phyloP scores from a whole-genome alignment of 148 eudicot species.

The Diospyros lotus region DNA sequence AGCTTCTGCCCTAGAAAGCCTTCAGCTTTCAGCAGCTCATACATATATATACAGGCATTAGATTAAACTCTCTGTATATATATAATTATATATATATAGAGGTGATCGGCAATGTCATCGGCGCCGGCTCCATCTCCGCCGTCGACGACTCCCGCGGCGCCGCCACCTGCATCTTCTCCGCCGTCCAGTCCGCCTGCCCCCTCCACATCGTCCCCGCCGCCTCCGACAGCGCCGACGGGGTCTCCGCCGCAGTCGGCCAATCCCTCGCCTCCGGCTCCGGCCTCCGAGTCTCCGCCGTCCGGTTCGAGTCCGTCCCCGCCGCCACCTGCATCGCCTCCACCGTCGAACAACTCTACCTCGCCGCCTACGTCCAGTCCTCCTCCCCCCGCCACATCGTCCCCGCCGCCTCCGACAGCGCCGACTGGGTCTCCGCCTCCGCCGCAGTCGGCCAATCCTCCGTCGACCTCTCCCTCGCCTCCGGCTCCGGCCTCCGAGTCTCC shows the following conservation, averaged over 20 bases:
- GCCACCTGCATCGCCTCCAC: constrained; percentile 2
- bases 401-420: constrained; percentile 26
- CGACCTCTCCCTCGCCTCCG: too few relatives aligned
- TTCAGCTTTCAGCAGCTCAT: too few relatives aligned
- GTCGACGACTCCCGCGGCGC: constrained; percentile 25
- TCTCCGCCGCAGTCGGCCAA: too few relatives aligned
- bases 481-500: too few relatives aligned
- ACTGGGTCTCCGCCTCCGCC: constrained; percentile 28
- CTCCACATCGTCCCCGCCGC: too few relatives aligned
- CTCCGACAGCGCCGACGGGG: too few relatives aligned
- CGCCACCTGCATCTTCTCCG: constrained; percentile 26
- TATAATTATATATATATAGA: neutral
- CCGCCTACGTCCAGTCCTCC: constrained; percentile 23
- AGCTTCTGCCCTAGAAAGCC: too few relatives aligned
- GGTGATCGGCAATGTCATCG: constrained; percentile 25
- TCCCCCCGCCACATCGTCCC: constrained; percentile 28
- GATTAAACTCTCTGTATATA: neutral
- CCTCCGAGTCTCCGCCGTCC: too few relatives aligned
- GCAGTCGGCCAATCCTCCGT: neutral
- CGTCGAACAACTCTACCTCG: neutral
- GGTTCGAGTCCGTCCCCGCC: neutral
- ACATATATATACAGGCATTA: too few relatives aligned
- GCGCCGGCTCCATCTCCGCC: constrained; percentile 25
- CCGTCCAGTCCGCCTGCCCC: constrained; percentile 14
- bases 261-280: too few relatives aligned